Evolutionary conservation across 495 filamentous ascomycete species (phyloP).

Genomic region (Arthonia radiata): DNA sequence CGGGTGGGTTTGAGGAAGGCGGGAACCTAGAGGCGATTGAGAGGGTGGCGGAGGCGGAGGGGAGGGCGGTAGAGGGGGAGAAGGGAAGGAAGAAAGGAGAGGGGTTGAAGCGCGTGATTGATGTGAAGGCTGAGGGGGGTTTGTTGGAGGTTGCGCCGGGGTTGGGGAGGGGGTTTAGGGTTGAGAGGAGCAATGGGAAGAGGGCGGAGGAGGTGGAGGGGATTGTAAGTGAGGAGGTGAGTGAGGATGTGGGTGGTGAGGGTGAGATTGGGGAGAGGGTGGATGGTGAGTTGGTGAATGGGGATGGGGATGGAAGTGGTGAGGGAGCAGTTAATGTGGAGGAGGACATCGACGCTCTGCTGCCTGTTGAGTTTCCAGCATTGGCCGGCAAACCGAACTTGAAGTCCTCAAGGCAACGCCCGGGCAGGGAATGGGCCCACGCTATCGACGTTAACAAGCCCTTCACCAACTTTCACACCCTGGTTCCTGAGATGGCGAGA

Average conservation of each 20-base stretch:
- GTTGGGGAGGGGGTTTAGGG: conserved; percentile 51
- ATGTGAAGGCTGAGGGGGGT: conserved; percentile 50
- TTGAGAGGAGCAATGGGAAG: conserved; percentile 34
- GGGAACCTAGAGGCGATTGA: conserved; percentile 62
- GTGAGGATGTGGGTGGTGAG: conserved; percentile 13
- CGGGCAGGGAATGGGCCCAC: conserved; percentile 82
- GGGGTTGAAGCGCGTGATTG: conserved; percentile 54
- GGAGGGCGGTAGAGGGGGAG: conserved; percentile 13
- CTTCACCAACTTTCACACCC: conserved; percentile 70
- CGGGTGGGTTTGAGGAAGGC: conserved; percentile 76
- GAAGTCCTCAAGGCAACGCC: conserved; percentile 42
- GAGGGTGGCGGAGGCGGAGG: conserved; percentile 44
- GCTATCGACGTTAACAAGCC: conserved; percentile 86
- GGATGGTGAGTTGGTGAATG: too few species aligned
- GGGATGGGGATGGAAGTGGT: conserved; percentile 12
- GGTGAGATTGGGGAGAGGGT: conserved; percentile 15
- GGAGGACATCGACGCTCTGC: conserved; percentile 72
- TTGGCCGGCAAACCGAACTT: conserved; percentile 62
- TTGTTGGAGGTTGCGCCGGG: conserved; percentile 68
- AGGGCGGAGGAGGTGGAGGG: conserved; percentile 49
- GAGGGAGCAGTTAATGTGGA: conserved; percentile 23
- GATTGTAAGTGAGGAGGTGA: conserved; percentile 44
- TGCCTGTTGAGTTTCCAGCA: conserved; percentile 83
- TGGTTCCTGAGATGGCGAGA: conserved; percentile 87
- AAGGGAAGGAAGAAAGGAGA: conserved; percentile 14